These are phyloP conservation scores for Saturnispora besseyi DNA, from an alignment of 805 yeast species.

Conservation along the genomic window DNA sequence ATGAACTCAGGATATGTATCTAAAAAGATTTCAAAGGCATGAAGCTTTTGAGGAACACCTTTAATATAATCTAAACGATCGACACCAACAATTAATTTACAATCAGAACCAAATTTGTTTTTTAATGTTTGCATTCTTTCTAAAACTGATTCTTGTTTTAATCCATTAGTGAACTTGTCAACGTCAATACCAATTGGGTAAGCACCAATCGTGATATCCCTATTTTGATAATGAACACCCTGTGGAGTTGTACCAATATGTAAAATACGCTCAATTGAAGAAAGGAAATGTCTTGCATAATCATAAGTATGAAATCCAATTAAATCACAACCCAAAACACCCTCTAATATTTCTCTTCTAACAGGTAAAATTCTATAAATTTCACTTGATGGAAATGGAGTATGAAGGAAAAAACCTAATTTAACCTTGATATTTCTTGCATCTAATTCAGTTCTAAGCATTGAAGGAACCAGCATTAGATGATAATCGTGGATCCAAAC, in stretches of 20 bases:
- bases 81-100: slow-evolving; percentile 90
- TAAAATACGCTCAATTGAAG: slow-evolving; percentile 78
- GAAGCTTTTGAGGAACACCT: slow-evolving; percentile 96
- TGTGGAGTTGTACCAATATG: slow-evolving; percentile 81
- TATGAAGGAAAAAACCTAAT: slow-evolving; percentile 90
- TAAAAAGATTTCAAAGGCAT: slow-evolving; percentile 89
- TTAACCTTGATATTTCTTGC: slow-evolving; percentile 45
- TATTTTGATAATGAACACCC: slow-evolving; percentile 70
- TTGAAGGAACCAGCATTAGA: slow-evolving; percentile 85
- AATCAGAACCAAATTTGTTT: slow-evolving; percentile 55
- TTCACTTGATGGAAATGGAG: slow-evolving; percentile 97
- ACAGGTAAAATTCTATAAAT: slow-evolving; percentile 95
- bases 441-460: slow-evolving; percentile 60
- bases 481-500: slow-evolving; percentile 99
- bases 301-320: slow-evolving; percentile 99
- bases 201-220: slow-evolving; percentile 83
- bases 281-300: slow-evolving; percentile 90
- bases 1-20: slow-evolving; percentile 96
- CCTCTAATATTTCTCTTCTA: slow-evolving; percentile 80
- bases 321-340: slow-evolving; percentile 88
- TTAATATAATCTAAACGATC: slow-evolving; percentile 94
- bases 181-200: slow-evolving; percentile 99
- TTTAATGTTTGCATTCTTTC: slow-evolving; percentile 56
- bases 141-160: slow-evolving; percentile 53
- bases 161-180: slow-evolving; percentile 76